These are phyloP conservation scores for Coniella lustricola DNA, from an alignment of 2,329 filamentous ascomycete species.

Conservation along the genomic window DNA sequence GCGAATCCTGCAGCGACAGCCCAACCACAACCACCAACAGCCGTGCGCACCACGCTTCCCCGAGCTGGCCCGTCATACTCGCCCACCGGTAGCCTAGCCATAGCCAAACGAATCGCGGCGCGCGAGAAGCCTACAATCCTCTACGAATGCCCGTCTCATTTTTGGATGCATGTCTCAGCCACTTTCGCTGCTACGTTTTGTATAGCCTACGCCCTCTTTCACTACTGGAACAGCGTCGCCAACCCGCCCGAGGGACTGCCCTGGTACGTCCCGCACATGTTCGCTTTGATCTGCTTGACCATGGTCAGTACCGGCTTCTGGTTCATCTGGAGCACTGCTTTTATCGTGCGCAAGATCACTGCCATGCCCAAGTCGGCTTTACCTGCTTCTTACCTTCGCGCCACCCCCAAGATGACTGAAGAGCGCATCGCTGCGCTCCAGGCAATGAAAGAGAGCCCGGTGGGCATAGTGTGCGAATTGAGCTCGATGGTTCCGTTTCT, in stretches of 20 bases:
- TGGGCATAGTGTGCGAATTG: slow-evolving; percentile 47
- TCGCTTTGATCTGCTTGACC: slow-evolving; percentile 49
- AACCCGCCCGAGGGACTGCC: slow-evolving; percentile 44
- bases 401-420: not conserved
- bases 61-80: not conserved
- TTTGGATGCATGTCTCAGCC: slow-evolving; percentile 53
- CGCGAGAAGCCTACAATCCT: slow-evolving; percentile 51
- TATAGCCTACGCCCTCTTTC: slow-evolving; percentile 42
- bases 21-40: not conserved
- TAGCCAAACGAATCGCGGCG: slow-evolving; percentile 46
- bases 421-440: slow-evolving; percentile 3
- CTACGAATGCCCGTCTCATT: slow-evolving; percentile 59
- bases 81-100: slow-evolving; percentile 4
- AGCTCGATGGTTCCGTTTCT: slow-evolving; percentile 44
- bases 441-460: slow-evolving; percentile 19
- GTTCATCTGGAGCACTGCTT: slow-evolving; percentile 50
- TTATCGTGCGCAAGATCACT: slow-evolving; percentile 51
- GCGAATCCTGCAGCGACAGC: not conserved
- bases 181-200: slow-evolving; percentile 49
- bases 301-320: slow-evolving; percentile 55
- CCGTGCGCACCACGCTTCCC: not conserved
- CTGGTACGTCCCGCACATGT: slow-evolving; percentile 51
- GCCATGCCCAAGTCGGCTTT: slow-evolving; percentile 36
- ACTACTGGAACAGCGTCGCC: slow-evolving; percentile 42
- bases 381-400: slow-evolving; percentile 6